These are phyloP conservation scores for Solanum pennellii DNA, from an alignment of 257 asterid species.

Conservation along the genomic window DNA sequence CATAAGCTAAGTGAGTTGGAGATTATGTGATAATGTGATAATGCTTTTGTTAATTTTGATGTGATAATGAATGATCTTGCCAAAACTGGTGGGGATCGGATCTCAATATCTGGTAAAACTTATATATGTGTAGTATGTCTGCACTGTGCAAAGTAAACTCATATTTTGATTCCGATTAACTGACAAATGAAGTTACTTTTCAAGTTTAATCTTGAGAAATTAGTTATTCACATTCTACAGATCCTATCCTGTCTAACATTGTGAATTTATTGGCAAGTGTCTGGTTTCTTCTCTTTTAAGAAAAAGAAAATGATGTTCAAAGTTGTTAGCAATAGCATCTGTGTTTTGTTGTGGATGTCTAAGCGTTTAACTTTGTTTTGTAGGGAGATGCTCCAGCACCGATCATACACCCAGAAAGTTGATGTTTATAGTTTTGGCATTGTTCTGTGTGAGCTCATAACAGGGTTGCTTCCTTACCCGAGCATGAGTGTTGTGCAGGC, in stretches of 20 bases:
- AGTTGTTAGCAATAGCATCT: neutral
- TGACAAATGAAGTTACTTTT: neutral
- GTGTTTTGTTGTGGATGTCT: neutral
- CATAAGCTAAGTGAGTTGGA: neutral
- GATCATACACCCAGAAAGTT: conserved; percentile 90
- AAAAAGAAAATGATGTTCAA: neutral
- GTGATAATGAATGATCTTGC: neutral
- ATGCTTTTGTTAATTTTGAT: neutral
- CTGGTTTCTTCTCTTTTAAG: neutral
- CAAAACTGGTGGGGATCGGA: neutral
- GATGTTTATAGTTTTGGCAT: conserved; percentile 95
- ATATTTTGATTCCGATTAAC: neutral
- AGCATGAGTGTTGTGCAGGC: conserved; percentile 97
- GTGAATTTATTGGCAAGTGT: neutral
- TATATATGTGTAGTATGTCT: neutral
- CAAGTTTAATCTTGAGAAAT: neutral
- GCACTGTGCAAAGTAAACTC: neutral
- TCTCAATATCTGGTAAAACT: neutral
- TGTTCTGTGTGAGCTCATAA: conserved; percentile 89
- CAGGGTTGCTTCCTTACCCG: conserved; percentile 91
- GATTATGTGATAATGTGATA: neutral
- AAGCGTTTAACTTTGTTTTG: conserved; percentile 8
- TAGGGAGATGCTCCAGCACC: conserved; percentile 98
- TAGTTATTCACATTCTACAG: neutral
- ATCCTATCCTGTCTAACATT: neutral